Evolutionary conservation across 495 filamentous ascomycete species (phyloP), one percentile per base, ranked within the genome.

Genomic region (Trichoderma gamsii): DNA sequence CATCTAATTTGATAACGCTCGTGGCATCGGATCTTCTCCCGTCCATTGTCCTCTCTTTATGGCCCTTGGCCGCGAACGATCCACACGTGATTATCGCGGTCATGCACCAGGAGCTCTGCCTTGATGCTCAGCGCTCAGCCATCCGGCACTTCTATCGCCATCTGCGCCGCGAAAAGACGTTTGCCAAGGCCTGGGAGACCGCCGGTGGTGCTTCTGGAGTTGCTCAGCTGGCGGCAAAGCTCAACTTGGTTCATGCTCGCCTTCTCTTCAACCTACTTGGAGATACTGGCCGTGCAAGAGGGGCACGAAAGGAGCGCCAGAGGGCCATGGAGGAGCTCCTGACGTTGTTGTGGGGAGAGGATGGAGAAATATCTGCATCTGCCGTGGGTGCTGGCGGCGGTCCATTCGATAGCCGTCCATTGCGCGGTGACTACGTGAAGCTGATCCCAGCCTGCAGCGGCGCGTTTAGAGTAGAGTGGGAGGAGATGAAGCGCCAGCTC

Each of bases 101-200:
- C 2, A 29, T 61, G 11, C 25, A 23, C 4, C 56, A 61, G 13
- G 25, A 32, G 9, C 9, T 29, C 2, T 61, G 56, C 56, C 25
- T 61, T 13, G 18, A 32, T 32, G 56, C 56, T 18, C 56, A 32
- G 12, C 25, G 25, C 11, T 12, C 56, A 29, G 27, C 56, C 27
- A 61, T 61, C 9, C 15, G 4, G 13, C 56, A 32, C 6, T 61
- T 61, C 56, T 16, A 61, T 18, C 56, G 56, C 25, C 56, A 61
- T 18, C 56, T 61, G 56, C 25, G 25, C 25, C 27, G 56, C 9
- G 56, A 61, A 61, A 32, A 61, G 56, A 61, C 56, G 13, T 61
- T 61, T 32, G 27, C 9, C 5, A 61, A 13, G 13, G 27, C 27
- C 4, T 61, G 56, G 56, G 56, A 61, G 12, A 25, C 25, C 5